phyloP scores from a whole-genome alignment of 2,329 filamentous ascomycete genomes.

The Calonectria honghensis region DNA sequence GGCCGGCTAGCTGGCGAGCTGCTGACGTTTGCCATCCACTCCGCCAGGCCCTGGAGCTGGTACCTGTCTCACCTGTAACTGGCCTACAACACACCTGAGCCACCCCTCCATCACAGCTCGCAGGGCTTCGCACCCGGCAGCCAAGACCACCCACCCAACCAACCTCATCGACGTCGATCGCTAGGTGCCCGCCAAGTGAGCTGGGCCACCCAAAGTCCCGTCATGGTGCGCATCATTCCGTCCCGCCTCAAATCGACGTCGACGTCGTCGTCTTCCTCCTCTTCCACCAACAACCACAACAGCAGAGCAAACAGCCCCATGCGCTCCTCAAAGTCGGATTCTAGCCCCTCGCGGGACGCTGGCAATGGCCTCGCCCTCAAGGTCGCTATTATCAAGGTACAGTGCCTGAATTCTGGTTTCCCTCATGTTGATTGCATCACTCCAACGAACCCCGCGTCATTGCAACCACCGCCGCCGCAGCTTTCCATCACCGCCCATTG shows the following conservation, averaged over 20 bases:
- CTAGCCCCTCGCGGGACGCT: conserved; percentile 59
- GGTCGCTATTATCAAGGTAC: conserved; percentile 71
- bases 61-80: neutral
- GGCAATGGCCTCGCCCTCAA: conserved; percentile 69
- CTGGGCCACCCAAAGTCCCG: conserved; percentile 38
- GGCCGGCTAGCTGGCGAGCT: conserved; percentile 11
- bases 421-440: conserved; percentile 9
- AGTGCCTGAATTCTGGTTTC: conserved; percentile 22
- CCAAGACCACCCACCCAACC: conserved; percentile 7
- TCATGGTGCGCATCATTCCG: conserved; percentile 76
- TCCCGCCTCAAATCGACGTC: conserved; percentile 69
- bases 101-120: conserved; percentile 15
- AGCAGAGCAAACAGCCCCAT: conserved; percentile 69
- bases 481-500: conserved; percentile 28
- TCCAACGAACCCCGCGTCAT: conserved; percentile 31
- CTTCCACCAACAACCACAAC: conserved; percentile 62
- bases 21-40: conserved; percentile 22
- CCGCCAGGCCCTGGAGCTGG: conserved; percentile 3
- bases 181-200: conserved; percentile 22
- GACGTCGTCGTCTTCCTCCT: conserved; percentile 63
- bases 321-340: conserved; percentile 68
- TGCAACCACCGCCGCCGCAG: conserved; percentile 30
- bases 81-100: neutral
- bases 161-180: conserved; percentile 36
- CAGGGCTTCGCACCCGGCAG: conserved; percentile 19